Base-by-base conservation (phyloP, 352 stramenopile species). In the Phytopythium ostracodes region DNA sequence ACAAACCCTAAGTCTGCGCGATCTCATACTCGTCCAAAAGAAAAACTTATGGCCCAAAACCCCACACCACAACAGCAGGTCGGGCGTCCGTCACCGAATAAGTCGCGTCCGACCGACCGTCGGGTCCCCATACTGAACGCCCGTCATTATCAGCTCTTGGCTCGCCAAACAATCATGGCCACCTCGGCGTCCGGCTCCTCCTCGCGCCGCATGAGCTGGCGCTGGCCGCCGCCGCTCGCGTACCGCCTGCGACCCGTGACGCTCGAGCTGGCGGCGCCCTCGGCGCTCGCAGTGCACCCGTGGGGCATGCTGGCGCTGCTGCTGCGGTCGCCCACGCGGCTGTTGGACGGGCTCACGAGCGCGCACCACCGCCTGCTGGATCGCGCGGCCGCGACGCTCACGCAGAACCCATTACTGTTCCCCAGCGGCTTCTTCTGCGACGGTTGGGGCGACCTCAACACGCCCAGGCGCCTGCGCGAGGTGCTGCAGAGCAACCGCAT, bases 341-440 rank as follows among this genome's bases (percentile, higher is more conserved):
- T 88, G 8, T 65, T 93, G 42, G 78, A 93, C 62, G 59, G 67
- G 2, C 62, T 89, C 42, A 93, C 80, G 24, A 75, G 67, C 38
- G 69, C 65, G 24, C 84, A 93, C 62, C 84, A 93, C 46, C 76
- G 79, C 29, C 89, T 87, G 42, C 67, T 91, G 52, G 84, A 93
- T 63, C 77, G 76, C 50, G 64, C 71, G 27, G 83, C 78, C n/a
- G 84, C 81, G n/a, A 69, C 71, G 29, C 69, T 93, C 40, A 91
- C 84, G 46, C 84, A 93, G 54, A 87, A 84, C 65, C 70, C 80
- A 17, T 59, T 91, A 46, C 62, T 93, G n/a, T 93, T 91, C 55
- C 84, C 84, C 2, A 72, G 79, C 27, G 84, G 84, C 27, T 93
- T 91, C 69, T 93, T 93, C 67, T 85, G 77, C 27, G 84, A 93